Conservation (phyloP, 2,329 filamentous ascomycete species). For the Colletotrichum godetiae region DNA sequence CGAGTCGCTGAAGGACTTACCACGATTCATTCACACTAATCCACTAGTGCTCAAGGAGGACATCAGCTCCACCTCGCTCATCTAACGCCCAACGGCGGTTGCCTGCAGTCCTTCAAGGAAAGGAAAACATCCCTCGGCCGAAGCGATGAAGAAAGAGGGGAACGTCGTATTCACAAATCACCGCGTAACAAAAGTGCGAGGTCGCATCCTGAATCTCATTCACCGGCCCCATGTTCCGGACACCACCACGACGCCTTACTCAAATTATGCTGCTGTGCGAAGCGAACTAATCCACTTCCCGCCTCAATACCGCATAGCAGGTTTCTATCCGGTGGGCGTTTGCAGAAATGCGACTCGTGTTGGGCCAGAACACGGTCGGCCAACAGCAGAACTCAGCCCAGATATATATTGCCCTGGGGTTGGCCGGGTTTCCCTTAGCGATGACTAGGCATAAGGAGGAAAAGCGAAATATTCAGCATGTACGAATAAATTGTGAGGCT, state of each 20-base stretch:
- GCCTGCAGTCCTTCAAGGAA: not conserved
- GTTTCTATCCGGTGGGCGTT: not conserved
- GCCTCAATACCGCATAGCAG: not conserved
- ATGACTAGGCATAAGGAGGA: too few species aligned
- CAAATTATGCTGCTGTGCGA: not conserved
- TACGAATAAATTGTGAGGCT: too few species aligned
- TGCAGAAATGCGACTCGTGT: not conserved
- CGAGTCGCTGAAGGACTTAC: not conserved
- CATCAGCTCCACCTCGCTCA: not conserved
- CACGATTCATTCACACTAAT: not conserved
- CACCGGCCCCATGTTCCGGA: not conserved
- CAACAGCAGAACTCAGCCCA: not conserved
- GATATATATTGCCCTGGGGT: not conserved
- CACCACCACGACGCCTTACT: not conserved
- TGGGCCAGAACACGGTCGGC: not conserved
- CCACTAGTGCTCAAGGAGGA: not conserved
- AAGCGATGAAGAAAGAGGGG: not conserved
- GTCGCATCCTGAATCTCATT: not conserved
- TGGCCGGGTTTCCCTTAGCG: not conserved
- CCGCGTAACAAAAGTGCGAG: not conserved
- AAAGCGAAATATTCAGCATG: too few species aligned
- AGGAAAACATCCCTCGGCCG: too few species aligned
- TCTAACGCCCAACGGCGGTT: too few species aligned
- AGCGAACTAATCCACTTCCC: not conserved
- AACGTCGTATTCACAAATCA: not conserved